Evolutionary conservation across 2,329 filamentous ascomycete genomes (phyloP).

Genomic region (Boeremia lycopersici): DNA sequence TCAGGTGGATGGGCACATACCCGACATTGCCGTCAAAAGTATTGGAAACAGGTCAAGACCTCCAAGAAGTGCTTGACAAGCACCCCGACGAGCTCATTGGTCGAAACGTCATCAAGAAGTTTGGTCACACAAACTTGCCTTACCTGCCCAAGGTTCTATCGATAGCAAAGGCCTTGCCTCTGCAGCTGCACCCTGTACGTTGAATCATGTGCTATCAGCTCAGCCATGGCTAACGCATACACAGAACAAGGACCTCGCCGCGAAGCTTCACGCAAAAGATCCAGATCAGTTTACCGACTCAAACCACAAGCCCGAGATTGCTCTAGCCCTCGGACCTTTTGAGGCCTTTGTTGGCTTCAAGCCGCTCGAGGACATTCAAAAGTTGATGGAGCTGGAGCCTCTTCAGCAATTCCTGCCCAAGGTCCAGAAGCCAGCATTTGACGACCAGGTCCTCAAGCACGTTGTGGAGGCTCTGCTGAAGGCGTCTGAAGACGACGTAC

Average conservation of each 20-base stretch:
- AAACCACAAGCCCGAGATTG: constrained; percentile 83
- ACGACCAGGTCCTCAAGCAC: constrained; percentile 63
- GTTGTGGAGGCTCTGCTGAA: constrained; percentile 63
- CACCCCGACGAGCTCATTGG: constrained; percentile 69
- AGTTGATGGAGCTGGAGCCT: constrained; percentile 62
- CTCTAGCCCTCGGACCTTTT: constrained; percentile 72
- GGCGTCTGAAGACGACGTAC: constrained; percentile 59
- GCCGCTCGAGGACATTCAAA: constrained; percentile 64
- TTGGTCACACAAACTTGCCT: constrained; percentile 68
- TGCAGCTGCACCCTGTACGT: constrained; percentile 71
- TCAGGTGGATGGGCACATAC: constrained; percentile 75
- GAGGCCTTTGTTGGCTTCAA: constrained; percentile 80
- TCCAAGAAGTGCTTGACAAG: constrained; percentile 68
- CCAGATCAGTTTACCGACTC: constrained; percentile 71
- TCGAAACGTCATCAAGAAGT: constrained; percentile 63
- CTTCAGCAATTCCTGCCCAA: constrained; percentile 61
- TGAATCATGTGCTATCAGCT: background rate
- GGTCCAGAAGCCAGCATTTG: constrained; percentile 53
- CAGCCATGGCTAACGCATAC: constrained; percentile 7
- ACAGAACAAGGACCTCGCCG: constrained; percentile 67
- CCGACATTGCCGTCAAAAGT: constrained; percentile 71
- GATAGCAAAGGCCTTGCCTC: constrained; percentile 74
- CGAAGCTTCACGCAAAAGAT: constrained; percentile 67
- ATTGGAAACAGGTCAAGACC: constrained; percentile 65
- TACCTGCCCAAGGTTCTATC: constrained; percentile 79